Evolutionary conservation across 73 alveolate species (phyloP), one percentile per base, ranked within the genome.

Genomic region (Paramecium tetraurelia): DNA sequence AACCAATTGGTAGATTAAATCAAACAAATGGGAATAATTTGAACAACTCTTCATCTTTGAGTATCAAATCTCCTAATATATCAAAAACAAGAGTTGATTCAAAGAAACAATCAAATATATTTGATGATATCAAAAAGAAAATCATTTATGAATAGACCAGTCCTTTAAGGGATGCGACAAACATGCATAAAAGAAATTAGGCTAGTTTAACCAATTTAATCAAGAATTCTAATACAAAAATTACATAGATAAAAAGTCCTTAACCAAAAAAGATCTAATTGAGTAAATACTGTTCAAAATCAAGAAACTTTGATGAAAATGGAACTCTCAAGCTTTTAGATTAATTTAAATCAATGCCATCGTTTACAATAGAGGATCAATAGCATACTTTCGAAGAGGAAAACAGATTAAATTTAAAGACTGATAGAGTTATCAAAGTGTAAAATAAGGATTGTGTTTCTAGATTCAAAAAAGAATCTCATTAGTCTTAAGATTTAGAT

Each of bases 141-240:
- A 80, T 80, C 16, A 38, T 80, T 1, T 80, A 31, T 48, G 90
- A 80, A 22, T 46, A 80, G 24, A 63, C 84, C 9, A 80, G 90
- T 24, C 90, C 90, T 43, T 35, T 80, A 21, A 80, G 90, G 22
- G 90, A 80, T 80, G 90, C 90, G 0, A 80, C 90, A 7, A 72
- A 72, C 18, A 72, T 72, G 84, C 84, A 63, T 31, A 80, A 48
- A 80, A 44, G 75, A 22, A 48, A 44, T 48, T 80, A 80, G 27
- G 46, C 90, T 24, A 44, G 76, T 44, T 80, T 80, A 46, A 80
- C 70, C n/a, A 31, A 40, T 22, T 80, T 80, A 22, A 31, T 80
- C 22, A 80, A 80, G 57, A 31, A 21, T 33, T 44, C 76, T 18
- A 80, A 80, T 9, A 35, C 59, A 1, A 72, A 72, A 21, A 33